Base-by-base conservation (phyloP, 2,329 filamentous ascomycete species). In the Trichoderma citrinoviride region DNA sequence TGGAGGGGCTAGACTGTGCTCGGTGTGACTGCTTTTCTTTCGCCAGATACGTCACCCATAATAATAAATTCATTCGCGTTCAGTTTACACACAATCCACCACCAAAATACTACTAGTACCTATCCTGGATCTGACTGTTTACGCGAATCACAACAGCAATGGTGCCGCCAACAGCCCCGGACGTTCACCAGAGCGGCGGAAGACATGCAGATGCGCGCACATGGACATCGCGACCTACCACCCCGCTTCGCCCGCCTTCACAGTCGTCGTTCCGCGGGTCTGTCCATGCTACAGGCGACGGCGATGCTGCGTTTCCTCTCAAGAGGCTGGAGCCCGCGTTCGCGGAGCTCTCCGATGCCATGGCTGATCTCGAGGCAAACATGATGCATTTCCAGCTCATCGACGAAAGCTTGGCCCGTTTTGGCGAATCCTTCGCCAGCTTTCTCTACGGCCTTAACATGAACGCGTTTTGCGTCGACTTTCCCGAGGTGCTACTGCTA, bases 401-500 rank as follows among this genome's bases (percentile, higher is more conserved):
- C 89, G 93, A 99, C 74, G 94, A 98, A 80, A 96, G 92, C 73
- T 79, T 99, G 70, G 87, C 92, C 25, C 87, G 95, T 27, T 99
- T 99, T 78, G 94, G 90, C 77, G 95, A 99, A 82, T 96, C 91
- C 73, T 99, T 99, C 77, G 93, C 93, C 1, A 92, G 90, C 71
- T 98, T 99, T 73, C 79, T 99, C 52, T 99, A 98, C 72, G 95
- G 95, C 2, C 77, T 99, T 75, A 98, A 98, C 74, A 97, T 99
- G 93, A 98, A 97, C 77, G 95, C 95, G 1, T 99, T 98, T 76
- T 98, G 94, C 76, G 93, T 98, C 37, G 95, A 99, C 76, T 99
- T 97, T 69, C 91, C 93, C 0, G 95, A 99, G 86, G 93, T 93
- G 23, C 33, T 64, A 44, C 56, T 53, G 58, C 49, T 37, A 53